Evolutionary conservation across 2,329 filamentous ascomycete genomes (phyloP).

Genomic region (Dendryphion nanum): DNA sequence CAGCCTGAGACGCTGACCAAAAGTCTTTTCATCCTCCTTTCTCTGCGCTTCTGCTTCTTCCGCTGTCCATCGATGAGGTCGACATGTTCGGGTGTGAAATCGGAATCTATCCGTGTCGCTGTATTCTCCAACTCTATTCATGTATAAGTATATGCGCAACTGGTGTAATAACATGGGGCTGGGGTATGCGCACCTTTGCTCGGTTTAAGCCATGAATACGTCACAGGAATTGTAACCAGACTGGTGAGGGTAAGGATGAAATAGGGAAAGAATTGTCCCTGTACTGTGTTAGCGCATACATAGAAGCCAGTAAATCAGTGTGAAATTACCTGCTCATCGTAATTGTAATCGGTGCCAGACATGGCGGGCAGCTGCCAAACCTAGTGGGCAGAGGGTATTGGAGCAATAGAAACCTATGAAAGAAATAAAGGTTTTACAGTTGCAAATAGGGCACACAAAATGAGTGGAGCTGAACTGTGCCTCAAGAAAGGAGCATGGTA

Average conservation of each 20-base stretch:
- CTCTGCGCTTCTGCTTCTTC: slow-evolving; percentile 83
- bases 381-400: slow-evolving; percentile 5
- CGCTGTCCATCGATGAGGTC: slow-evolving; percentile 81
- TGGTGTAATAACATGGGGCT: background rate
- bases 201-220: slow-evolving; percentile 81
- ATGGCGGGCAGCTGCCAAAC: slow-evolving; percentile 28
- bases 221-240: slow-evolving; percentile 85
- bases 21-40: slow-evolving; percentile 82
- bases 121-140: slow-evolving; percentile 69
- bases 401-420: background rate
- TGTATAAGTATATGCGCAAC: slow-evolving; percentile 11
- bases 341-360: slow-evolving; percentile 80
- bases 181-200: slow-evolving; percentile 57
- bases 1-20: slow-evolving; percentile 75
- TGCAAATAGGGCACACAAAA: background rate
- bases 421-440: background rate
- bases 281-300: slow-evolving; percentile 12
- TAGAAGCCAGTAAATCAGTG: background rate
- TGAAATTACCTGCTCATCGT: slow-evolving; percentile 77
- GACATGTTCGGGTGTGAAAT: slow-evolving; percentile 78
- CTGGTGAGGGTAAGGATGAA: slow-evolving; percentile 90
- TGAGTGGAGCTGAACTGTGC: background rate
- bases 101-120: slow-evolving; percentile 76
- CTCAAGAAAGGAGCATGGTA: background rate
- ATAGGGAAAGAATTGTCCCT: slow-evolving; percentile 98